Evolutionary conservation across 805 yeast genomes (phyloP), one percentile per base, ranked within the genome.

Genomic region (Zygoascus flipseniorum): DNA sequence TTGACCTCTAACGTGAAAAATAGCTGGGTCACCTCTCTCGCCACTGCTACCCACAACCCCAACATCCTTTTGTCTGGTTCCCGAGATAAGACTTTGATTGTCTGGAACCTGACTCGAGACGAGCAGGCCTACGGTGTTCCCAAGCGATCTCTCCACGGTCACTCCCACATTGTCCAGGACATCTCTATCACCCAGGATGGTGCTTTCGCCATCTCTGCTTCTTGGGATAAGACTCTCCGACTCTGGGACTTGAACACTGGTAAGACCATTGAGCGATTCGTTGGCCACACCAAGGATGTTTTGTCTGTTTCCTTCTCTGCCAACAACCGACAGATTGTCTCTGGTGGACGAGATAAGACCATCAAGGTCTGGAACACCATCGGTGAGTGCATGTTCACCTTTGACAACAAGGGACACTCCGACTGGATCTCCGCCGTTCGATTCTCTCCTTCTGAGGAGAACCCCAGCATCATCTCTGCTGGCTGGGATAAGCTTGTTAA

Each of bases 401-500:
- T 90, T 78, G 70, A 69, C 56, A 61, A 62, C 54, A 64, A 64
- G 57, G 76, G 82, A 71, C 93, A 95, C 69, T 72, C 82, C 74
- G 99, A 93, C 88, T 93, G 99, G 99, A 97, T 92, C 70, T 87
- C 97, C 62, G 81, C 95, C 68, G 98, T 90, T 70, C 87, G 96
- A 82, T 89, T 92, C 84, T 88, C 96, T 67, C 98, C 97, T 77
- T 62, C 66, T 57, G 58, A 60, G 54, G 81, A 82, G 65, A 78
- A 76, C 62, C 72, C 80, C 61, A 75, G 83, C 62, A 85, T 89
- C 70, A 85, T 92, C 79, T 92, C 99, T 67, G 97, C 97, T 71
- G 95, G 97, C 73, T 89, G 96, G 92, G 99, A 93, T 77, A 93
- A 92, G 81, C 79, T 90, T 69, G 95, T 95, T 70, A 93, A 93